phyloP scores from a whole-genome alignment of 2,329 filamentous ascomycete genomes.

The Albophoma yamanashiensis region DNA sequence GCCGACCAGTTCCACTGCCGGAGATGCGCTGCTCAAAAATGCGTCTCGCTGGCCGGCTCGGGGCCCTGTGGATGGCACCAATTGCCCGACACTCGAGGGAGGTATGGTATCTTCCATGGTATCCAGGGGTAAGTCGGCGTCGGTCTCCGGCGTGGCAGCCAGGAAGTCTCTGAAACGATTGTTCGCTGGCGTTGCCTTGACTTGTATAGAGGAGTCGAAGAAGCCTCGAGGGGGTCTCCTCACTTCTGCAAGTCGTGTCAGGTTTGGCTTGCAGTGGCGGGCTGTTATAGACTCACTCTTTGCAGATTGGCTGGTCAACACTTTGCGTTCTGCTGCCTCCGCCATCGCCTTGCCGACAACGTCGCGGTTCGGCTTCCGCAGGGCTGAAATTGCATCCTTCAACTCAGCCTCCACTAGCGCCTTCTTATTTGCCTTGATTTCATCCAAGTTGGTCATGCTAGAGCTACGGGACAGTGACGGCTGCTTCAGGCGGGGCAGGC shows the following conservation, averaged over 20 bases:
- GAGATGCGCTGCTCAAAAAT: constrained; percentile 18
- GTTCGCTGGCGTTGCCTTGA: constrained; percentile 48
- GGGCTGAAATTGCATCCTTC: constrained; percentile 59
- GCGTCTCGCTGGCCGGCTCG: constrained; percentile 18
- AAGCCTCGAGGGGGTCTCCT: constrained; percentile 36
- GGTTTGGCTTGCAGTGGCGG: constrained; percentile 3
- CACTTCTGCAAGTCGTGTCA: constrained; percentile 31
- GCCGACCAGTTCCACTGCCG: constrained; percentile 16
- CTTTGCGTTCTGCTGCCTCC: constrained; percentile 55
- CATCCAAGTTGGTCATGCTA: constrained; percentile 39
- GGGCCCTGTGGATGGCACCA: constrained; percentile 31
- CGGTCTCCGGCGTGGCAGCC: constrained; percentile 16
- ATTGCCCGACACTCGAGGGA: constrained; percentile 25
- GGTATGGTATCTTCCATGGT: constrained; percentile 20
- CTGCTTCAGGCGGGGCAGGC: constrained; percentile 28
- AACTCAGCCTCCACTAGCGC: constrained; percentile 59
- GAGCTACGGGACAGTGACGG: constrained; percentile 26
- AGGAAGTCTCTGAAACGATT: constrained; percentile 43
- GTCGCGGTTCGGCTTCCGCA: constrained; percentile 67
- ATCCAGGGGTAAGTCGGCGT: constrained; percentile 9
- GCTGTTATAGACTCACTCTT: constrained; percentile 32
- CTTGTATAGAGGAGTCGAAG: constrained; percentile 28
- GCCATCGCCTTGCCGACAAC: constrained; percentile 56
- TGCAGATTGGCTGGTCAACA: constrained; percentile 30
- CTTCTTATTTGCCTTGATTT: constrained; percentile 52